Evolutionary conservation across 1,284 basidiomycete genomes (phyloP), one percentile per base, ranked within the genome.

Genomic region (Cutaneotrichosporon sp.): DNA sequence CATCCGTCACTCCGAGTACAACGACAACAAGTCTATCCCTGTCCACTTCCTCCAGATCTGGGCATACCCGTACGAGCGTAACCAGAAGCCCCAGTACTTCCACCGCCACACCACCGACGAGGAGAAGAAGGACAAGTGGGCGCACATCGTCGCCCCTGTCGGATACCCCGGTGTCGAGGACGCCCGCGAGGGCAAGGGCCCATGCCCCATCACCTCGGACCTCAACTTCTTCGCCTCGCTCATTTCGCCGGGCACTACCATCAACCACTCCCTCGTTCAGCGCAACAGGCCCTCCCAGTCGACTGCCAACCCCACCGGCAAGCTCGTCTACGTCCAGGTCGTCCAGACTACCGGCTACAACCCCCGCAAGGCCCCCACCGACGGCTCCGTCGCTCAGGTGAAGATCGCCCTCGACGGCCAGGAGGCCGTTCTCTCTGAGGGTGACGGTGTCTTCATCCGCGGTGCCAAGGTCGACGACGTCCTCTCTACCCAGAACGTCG

Each of bases 1-100:
- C 16, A 72, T 76, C 54, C 50, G 60, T 2, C 72, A 74, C 57
- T 68, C 65, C 34, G 79, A 81, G 65, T 79, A 91, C 75, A 91
- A 90, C 57, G 87, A 89, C 67, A 81, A 86, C 60, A 59, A 60
- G 47, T 49, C 41, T 51, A 34, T 65, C 37, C 57, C 64, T 10
- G 84, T 85, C 1, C 86, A 94, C 72, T 91, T 93, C 77, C 79
- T 91, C 11, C 75, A 76, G 69, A 92, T 94, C 61, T 94, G 90
- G 91, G 82, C 84, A 4, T 41, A 82, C 0, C 90, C 91, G 26
- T 77, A 77, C 65, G 65, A 79, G 29, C 56, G 76, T 27, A 75
- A 81, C 20, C 79, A 88, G 16, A 71, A 72, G 25, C 89, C 90
- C 0, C 80, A 82, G 51, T 94, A 94, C 74, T 93, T 81, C 74